These are phyloP conservation scores for Flaveria sonorensis DNA, from an alignment of 129 eudicot species.

Conservation along the genomic window DNA sequence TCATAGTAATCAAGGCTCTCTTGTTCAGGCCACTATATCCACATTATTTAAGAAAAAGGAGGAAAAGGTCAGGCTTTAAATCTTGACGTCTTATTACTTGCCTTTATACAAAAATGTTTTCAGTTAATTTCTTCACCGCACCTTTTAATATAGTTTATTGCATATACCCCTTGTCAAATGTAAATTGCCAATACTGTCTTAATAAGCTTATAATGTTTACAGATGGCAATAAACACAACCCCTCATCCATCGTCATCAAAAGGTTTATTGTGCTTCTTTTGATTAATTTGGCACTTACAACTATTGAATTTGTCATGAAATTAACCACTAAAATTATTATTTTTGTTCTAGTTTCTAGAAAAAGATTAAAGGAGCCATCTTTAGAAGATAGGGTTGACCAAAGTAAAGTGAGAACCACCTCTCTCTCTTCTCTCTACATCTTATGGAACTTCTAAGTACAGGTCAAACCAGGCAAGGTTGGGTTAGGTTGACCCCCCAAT, in stretches of 20 bases:
- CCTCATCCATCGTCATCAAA: slow-evolving; percentile 33
- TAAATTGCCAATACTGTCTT: slow-evolving; percentile 8
- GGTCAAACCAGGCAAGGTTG: not conserved
- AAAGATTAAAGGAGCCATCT: slow-evolving; percentile 31
- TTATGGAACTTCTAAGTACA: not conserved
- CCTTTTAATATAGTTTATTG: not conserved
- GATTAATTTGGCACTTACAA: slow-evolving; percentile 4
- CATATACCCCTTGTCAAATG: slow-evolving; percentile 11
- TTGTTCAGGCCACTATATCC: slow-evolving; percentile 86
- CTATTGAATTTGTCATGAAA: slow-evolving; percentile 16
- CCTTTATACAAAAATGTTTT: not conserved
- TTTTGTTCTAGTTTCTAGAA: slow-evolving; percentile 37
- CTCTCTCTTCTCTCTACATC: not conserved
- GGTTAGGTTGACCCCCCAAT: not conserved
- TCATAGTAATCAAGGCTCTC: slow-evolving; percentile 41
- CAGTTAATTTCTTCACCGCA: not conserved
- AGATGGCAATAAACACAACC: slow-evolving; percentile 43
- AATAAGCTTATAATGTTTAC: slow-evolving; percentile 33
- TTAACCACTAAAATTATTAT: slow-evolving; percentile 4
- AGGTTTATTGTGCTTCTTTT: slow-evolving; percentile 40
- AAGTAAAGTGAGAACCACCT: slow-evolving; percentile 35
- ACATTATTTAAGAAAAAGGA: slow-evolving; percentile 82
- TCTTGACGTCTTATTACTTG: slow-evolving; percentile 15
- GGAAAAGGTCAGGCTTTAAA: slow-evolving; percentile 55
- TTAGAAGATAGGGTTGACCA: slow-evolving; percentile 35